These are phyloP conservation scores for Tylopilus sp. DNA, from an alignment of 768 basidiomycete species.

Conservation along the genomic window DNA sequence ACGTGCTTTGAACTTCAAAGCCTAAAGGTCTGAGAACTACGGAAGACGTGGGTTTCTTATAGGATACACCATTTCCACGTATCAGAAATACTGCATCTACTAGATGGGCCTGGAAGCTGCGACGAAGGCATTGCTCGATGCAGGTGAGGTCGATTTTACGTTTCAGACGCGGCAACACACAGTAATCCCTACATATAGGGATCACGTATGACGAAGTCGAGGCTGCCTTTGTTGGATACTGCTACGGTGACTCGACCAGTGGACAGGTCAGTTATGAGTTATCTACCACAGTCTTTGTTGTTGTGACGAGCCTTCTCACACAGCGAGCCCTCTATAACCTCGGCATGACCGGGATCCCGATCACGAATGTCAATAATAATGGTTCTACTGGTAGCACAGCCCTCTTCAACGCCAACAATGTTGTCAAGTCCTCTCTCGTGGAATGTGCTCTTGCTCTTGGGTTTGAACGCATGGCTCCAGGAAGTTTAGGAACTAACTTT, in stretches of 20 bases:
- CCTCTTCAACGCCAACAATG: slow-evolving; percentile 67
- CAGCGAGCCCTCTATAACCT: slow-evolving; percentile 80
- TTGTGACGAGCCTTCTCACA: background rate
- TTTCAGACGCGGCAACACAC: background rate
- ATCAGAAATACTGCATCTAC: background rate
- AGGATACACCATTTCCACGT: background rate
- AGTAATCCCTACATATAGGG: slow-evolving; percentile 38
- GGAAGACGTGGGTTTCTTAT: slow-evolving; percentile 53
- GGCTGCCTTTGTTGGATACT: slow-evolving; percentile 73
- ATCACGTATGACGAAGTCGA: slow-evolving; percentile 77
- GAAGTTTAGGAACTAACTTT: slow-evolving; percentile 66
- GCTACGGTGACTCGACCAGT: slow-evolving; percentile 75
- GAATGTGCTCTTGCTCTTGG: slow-evolving; percentile 82
- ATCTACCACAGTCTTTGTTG: background rate
- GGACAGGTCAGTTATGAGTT: slow-evolving; percentile 59
- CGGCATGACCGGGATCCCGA: slow-evolving; percentile 79
- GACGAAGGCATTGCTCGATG: slow-evolving; percentile 83
- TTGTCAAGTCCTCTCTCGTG: slow-evolving; percentile 64
- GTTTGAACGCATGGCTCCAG: slow-evolving; percentile 81
- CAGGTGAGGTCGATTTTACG: slow-evolving; percentile 41
- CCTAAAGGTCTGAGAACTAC: slow-evolving; percentile 64
- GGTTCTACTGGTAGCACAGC: slow-evolving; percentile 82
- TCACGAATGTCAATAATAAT: slow-evolving; percentile 86
- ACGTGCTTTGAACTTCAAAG: slow-evolving; percentile 34
- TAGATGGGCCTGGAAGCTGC: slow-evolving; percentile 90